Percentiles rank a stretch among this genome's conserved stretches.
Evolutionary conservation across 192 early-diverging fungal species (phyloP).

Genomic region (Coemansia sp.): DNA sequence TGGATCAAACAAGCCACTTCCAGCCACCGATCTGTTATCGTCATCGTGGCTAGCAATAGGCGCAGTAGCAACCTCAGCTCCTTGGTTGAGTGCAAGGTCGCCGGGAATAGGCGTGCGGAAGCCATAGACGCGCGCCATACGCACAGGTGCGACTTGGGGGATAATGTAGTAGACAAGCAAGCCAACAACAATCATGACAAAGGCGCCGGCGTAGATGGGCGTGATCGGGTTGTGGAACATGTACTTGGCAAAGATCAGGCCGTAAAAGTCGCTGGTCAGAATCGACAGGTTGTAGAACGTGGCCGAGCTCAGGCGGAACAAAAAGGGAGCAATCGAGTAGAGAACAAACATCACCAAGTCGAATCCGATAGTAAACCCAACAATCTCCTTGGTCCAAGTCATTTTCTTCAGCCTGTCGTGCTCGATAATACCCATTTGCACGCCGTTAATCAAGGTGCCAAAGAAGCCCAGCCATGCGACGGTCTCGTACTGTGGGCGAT

Average conservation of each 20-base stretch:
- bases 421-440: conserved; percentile 74
- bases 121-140: conserved; percentile 42
- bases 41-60: neutral
- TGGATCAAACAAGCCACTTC: neutral
- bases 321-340: conserved; percentile 70
- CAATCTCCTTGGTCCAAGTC: conserved; percentile 57
- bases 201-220: conserved; percentile 69
- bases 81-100: conserved; percentile 32
- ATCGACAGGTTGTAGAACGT: conserved; percentile 79
- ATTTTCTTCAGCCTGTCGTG: conserved; percentile 56
- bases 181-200: conserved; percentile 66
- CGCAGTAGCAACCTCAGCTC: neutral
- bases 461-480: conserved; percentile 75
- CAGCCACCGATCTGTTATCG: neutral
- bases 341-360: conserved; percentile 71
- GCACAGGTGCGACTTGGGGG: conserved; percentile 60
- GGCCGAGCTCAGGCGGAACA: conserved; percentile 73
- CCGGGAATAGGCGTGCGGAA: conserved; percentile 44
- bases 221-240: conserved; percentile 66
- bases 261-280: conserved; percentile 80
- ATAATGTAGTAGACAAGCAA: conserved; percentile 69
- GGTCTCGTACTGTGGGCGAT: conserved; percentile 74
- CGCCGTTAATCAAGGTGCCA: conserved; percentile 71
- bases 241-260: conserved; percentile 72
- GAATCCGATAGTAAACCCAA: conserved; percentile 68